phyloP scores from a whole-genome alignment of 2,329 filamentous ascomycete species.

The Ophiostoma himal-ulmi region DNA sequence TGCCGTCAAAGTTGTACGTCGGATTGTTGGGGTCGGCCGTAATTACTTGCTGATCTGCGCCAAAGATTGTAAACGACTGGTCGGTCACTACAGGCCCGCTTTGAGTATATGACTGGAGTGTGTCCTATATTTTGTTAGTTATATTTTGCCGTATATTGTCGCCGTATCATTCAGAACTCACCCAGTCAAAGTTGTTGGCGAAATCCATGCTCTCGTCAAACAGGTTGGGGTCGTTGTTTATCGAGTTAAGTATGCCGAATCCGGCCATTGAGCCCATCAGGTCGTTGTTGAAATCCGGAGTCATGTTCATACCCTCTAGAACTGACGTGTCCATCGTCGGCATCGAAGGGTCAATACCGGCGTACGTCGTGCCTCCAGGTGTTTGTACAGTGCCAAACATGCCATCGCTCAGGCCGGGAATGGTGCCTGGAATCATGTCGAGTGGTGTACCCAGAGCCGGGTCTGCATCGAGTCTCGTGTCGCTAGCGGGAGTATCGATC shows the following conservation, averaged over 20 bases:
- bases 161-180: conserved; percentile 34
- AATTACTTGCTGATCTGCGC: conserved; percentile 6
- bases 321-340: conserved; percentile 26
- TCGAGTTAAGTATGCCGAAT: conserved; percentile 45
- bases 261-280: conserved; percentile 28
- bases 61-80: conserved; percentile 48
- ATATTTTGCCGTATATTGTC: too few species aligned
- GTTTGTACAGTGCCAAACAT: conserved; percentile 33
- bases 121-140: conserved; percentile 37
- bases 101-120: conserved; percentile 54
- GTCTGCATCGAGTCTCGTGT: conserved; percentile 36
- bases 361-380: conserved; percentile 40
- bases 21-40: not conserved
- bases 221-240: conserved; percentile 26
- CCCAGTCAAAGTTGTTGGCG: conserved; percentile 53
- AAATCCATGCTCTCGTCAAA: conserved; percentile 39
- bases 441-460: conserved; percentile 35
- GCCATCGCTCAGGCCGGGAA: not conserved
- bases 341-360: conserved; percentile 40
- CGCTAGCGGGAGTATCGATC: conserved; percentile 20
- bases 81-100: conserved; percentile 49
- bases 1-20: conserved; percentile 7
- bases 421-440: conserved; percentile 38
- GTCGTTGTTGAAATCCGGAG: conserved; percentile 37
- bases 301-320: not conserved